Evolutionary conservation across 1,284 basidiomycete genomes (phyloP), one percentile per base, ranked within the genome.

Genomic region (Vanrija sp.): DNA sequence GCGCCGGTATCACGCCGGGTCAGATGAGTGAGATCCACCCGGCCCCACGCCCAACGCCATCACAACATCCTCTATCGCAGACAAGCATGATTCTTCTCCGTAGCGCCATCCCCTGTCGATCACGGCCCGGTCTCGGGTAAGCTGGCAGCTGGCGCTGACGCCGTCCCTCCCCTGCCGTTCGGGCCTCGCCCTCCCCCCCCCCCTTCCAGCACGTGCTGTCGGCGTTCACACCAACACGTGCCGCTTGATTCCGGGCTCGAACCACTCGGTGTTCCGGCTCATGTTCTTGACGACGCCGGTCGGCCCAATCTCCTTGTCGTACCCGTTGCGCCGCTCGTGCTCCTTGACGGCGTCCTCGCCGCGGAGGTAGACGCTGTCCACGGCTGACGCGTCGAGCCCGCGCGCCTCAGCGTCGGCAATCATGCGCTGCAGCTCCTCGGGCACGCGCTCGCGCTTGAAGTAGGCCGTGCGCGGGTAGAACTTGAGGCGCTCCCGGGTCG

Each of bases 381-480:
- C 59, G 8, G 39, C 20, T 4, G 44, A 41, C 1, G 39, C 31
- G 12, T 47, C 23, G 1, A 53, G 49, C 0, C 65, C 65, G 10
- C 48, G 51, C 15, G 43, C 41, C 42, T 58, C 51, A 16, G 65
- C 64, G 19, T 59, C 56, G 19, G 52, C 59, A 9, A 63, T 42
- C 61, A 69, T 60, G 14, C 65, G 59, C 22, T 53, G 25, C 8
- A 67, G 51, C 53, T 69, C 65, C 14, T 24, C 54, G 12, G 44
- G 27, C 31, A 64, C 59, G 15, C 48, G 47, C 19, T 57, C 62
- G 38, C 60, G 55, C 55, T 64, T 67, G 48, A 63, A 67, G 31
- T 35, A 64, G 0, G 62, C 65, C 5, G 64, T 66, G 36, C 67
- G 62, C 0, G 65, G 62, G 49, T 67, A 67, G 41, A 53, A 60